phyloP scores from a whole-genome alignment of 1,139 yeast genomes.

The Protomyces lactucae-debilis region DNA sequence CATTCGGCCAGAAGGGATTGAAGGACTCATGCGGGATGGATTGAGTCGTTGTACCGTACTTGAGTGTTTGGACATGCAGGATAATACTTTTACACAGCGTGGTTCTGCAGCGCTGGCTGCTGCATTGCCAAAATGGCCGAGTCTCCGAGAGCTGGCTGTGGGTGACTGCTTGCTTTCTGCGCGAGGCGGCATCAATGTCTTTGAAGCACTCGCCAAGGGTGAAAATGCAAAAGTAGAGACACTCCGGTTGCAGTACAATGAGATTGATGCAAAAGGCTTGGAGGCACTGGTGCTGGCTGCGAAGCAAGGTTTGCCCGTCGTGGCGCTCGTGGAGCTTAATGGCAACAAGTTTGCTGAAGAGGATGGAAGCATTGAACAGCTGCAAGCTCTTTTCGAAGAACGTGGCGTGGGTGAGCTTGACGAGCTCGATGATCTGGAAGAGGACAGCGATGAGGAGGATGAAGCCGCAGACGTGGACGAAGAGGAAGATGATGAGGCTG shows the following conservation, averaged over 20 bases:
- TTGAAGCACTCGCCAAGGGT: constrained; percentile 38
- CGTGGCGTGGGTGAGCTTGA: constrained; percentile 80
- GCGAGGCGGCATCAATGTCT: constrained; percentile 57
- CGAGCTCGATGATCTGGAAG: constrained; percentile 91
- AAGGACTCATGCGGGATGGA: constrained; percentile 68
- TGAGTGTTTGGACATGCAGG: constrained; percentile 79
- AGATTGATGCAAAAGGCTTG: constrained; percentile 66
- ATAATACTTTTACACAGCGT: constrained; percentile 80
- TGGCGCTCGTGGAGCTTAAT: constrained; percentile 70
- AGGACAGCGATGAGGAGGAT: constrained; percentile 77
- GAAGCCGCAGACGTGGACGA: constrained; percentile 68
- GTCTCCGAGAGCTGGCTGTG: constrained; percentile 69
- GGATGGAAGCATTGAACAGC: constrained; percentile 51
- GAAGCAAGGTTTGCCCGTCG: constrained; percentile 53
- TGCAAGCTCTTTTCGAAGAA: constrained; percentile 60
- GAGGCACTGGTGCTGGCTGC: constrained; percentile 53
- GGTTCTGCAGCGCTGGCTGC: constrained; percentile 75
- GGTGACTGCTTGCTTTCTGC: constrained; percentile 84
- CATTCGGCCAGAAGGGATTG: constrained; percentile 87
- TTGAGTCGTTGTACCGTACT: constrained; percentile 57
- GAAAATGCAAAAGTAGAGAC: constrained; percentile 46
- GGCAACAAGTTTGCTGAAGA: constrained; percentile 91
- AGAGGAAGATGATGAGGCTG: constrained; percentile 55
- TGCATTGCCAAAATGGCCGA: constrained; percentile 52
- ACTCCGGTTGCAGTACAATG: constrained; percentile 82